These are phyloP conservation scores for Monosporascus sp. DNA, from an alignment of 2,329 filamentous ascomycete genomes.

Conservation along the genomic window DNA sequence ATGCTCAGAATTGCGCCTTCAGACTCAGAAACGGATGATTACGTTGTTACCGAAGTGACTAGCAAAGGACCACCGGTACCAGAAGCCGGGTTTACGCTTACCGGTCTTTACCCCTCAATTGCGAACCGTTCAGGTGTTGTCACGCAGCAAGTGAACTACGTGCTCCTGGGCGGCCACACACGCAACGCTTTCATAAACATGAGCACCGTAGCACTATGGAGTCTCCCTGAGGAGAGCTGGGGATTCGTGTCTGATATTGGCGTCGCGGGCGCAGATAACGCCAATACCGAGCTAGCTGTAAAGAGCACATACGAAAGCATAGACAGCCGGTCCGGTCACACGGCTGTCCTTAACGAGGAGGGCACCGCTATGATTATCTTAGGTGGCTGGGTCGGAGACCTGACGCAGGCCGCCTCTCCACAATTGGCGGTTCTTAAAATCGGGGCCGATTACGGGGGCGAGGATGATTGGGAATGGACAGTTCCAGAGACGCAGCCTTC, in stretches of 20 bases:
- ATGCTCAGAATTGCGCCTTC: slow-evolving; percentile 65
- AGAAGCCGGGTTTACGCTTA: slow-evolving; percentile 84
- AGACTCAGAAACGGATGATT: slow-evolving; percentile 23
- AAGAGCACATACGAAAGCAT: slow-evolving; percentile 42
- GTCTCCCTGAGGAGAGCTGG: slow-evolving; percentile 81
- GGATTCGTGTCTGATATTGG: slow-evolving; percentile 57
- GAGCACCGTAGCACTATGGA: slow-evolving; percentile 84
- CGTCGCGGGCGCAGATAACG: slow-evolving; percentile 43
- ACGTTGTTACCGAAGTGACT: slow-evolving; percentile 34
- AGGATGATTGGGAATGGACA: slow-evolving; percentile 67
- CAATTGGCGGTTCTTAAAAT: slow-evolving; percentile 75
- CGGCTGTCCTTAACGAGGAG: slow-evolving; percentile 73
- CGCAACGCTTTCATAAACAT: slow-evolving; percentile 85
- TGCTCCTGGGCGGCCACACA: slow-evolving; percentile 83
- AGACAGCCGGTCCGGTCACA: slow-evolving; percentile 85
- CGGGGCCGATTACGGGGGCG: slow-evolving; percentile 67
- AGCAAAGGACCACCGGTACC: slow-evolving; percentile 62
- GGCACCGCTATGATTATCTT: slow-evolving; percentile 73
- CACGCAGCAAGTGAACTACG: slow-evolving; percentile 71
- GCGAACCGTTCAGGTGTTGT: slow-evolving; percentile 61
- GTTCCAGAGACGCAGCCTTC: slow-evolving; percentile 50
- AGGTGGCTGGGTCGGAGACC: slow-evolving; percentile 90
- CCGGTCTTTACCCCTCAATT: slow-evolving; percentile 64
- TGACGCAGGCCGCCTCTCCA: slow-evolving; percentile 69
- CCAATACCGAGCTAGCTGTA: slow-evolving; percentile 53